Evolutionary conservation across 78 protist species (phyloP), one percentile per base, ranked within the genome.

Genomic region (Paratrimastix pyriformis): DNA sequence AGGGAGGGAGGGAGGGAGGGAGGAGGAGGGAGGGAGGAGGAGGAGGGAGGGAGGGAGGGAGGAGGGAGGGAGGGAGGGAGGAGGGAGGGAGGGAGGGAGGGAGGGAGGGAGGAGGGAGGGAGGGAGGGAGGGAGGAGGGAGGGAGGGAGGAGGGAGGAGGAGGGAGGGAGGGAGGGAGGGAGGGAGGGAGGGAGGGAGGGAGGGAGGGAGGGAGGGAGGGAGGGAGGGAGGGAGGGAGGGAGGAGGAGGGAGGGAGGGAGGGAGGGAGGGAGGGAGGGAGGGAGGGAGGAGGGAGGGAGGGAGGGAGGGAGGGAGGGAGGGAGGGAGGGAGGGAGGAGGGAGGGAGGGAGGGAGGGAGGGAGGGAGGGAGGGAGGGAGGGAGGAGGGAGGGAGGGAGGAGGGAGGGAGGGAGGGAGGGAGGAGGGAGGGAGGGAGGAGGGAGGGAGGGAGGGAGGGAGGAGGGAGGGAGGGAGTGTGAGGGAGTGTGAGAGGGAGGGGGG

Each of bases 261-360:
- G 68, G 68, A 7, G 44, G 44, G 68, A 62, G 55, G 55, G 55
- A 62, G 68, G 68, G 44, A 39, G 68, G 44, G 68, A 37, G 68
- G 44, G 68, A 37, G 44, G 44, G 21, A 21, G 57, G 44, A 62
- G 68, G 68, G 44, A 62, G 44, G 68, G 44, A 62, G 68, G 68
- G 68, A 62, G 44, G 68, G 68, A 62, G 44, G 68, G 68, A 39
- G 44, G 44, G 68, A 39, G 68, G 44, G 68, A 39, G 44, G 68
- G 68, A 62, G 68, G 68, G 44, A 39, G 68, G 40, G 68, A 39
- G 40, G 68, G 68, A 26, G 68, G 68, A 62, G 68, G 68, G 50
- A 39, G 68, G 68, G 68, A 39, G 44, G 68, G 8, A 62, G 68
- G 8, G 44, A 39, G 68, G 68, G 32, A 39, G 44, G 32, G 68